A percentile compares a stretch with the other conserved stretches of the same genome.
phyloP scores from a whole-genome alignment of 257 asterid genomes.

The Solanum boliviense region DNA sequence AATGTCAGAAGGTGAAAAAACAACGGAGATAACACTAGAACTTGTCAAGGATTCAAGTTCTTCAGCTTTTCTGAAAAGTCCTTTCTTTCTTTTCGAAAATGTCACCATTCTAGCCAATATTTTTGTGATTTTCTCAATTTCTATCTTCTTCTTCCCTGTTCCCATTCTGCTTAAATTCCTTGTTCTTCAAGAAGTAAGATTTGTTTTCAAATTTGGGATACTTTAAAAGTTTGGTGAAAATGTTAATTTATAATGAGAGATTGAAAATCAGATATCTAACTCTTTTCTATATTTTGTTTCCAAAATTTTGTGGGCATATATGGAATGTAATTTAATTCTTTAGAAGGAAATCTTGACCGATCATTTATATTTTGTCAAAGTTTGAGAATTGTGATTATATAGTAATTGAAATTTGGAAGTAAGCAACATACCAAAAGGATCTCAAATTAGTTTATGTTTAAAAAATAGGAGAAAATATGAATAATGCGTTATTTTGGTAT shows the following conservation, averaged over 20 bases:
- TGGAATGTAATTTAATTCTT: too few species aligned
- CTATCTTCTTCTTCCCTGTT: neutral
- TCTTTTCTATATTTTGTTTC: too few species aligned
- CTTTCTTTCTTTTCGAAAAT: neutral
- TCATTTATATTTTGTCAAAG: too few species aligned
- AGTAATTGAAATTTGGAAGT: too few species aligned
- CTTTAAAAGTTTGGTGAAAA: neutral
- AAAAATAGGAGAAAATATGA: too few species aligned
- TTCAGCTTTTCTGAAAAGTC: neutral
- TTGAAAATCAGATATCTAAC: too few species aligned
- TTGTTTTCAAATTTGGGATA: neutral
- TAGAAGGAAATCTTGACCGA: too few species aligned
- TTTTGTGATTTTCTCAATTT: neutral
- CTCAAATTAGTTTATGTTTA: too few species aligned
- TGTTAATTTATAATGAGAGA: neutral
- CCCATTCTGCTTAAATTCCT: neutral
- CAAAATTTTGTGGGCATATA: too few species aligned
- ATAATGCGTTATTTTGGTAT: too few species aligned
- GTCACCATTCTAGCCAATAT: neutral
- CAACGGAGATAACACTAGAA: neutral
- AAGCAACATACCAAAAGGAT: too few species aligned
- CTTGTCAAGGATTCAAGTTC: neutral
- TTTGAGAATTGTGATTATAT: too few species aligned
- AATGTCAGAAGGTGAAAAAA: neutral
- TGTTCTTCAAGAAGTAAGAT: neutral